Conservation (phyloP, 768 basidiomycete genomes). For the Panaeolus cyanescens region DNA sequence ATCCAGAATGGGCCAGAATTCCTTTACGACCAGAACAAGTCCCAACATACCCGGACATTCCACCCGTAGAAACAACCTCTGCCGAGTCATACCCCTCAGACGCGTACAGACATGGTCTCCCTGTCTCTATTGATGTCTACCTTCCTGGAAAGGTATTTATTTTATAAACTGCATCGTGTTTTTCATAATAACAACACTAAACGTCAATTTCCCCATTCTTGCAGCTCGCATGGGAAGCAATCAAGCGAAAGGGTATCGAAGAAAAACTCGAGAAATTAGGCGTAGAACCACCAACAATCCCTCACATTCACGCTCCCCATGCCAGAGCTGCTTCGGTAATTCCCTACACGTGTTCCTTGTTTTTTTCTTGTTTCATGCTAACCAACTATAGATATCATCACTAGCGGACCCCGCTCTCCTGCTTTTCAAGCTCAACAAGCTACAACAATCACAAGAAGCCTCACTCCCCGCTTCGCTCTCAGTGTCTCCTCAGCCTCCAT, state of each 20-base stretch:
- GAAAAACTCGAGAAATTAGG: conserved; percentile 81
- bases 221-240: conserved; percentile 73
- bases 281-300: conserved; percentile 62
- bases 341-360: conserved; percentile 24
- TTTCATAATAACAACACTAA: conserved; percentile 9
- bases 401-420: conserved; percentile 85
- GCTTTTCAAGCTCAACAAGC: conserved; percentile 80
- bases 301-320: conserved; percentile 73
- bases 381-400: conserved; percentile 71
- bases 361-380: conserved; percentile 4
- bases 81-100: conserved; percentile 69
- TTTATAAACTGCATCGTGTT: conserved; percentile 1
- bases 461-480: conserved; percentile 56
- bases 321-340: conserved; percentile 83
- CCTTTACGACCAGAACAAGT: conserved; percentile 42
- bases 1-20: conserved; percentile 62
- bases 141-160: conserved; percentile 71
- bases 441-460: conserved; percentile 69
- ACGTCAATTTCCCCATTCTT: conserved; percentile 8
- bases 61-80: conserved; percentile 37
- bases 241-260: conserved; percentile 74
- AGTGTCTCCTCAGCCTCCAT: conserved; percentile 65
- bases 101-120: conserved; percentile 55
- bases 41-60: conserved; percentile 22
- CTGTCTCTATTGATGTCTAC: conserved; percentile 75